Conservation (phyloP, 1,284 basidiomycete genomes). For the Trametes sp. region DNA sequence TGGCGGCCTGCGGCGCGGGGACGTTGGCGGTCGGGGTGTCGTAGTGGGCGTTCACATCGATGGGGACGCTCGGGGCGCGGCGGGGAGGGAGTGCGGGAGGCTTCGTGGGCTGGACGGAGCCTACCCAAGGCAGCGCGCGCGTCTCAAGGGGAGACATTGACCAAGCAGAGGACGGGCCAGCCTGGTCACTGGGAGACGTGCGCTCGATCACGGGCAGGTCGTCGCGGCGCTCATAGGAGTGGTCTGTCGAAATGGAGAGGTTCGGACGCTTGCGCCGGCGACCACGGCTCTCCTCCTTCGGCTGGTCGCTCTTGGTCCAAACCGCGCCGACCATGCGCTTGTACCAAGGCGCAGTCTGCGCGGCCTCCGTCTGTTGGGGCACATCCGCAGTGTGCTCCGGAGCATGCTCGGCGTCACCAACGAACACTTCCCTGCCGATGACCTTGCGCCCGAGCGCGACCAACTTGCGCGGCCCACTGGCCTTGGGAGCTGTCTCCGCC, state of each 20-base stretch:
- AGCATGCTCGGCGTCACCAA: constrained; percentile 38
- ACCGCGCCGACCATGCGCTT: constrained; percentile 40
- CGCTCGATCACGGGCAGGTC: constrained; percentile 45
- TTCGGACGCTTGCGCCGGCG: constrained; percentile 42
- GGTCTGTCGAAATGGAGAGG: constrained; percentile 54
- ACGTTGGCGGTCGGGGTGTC: constrained; percentile 32
- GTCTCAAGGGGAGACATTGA: constrained; percentile 49
- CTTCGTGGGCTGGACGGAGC: constrained; percentile 39
- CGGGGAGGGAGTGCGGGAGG: constrained; percentile 35
- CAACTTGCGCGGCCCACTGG: constrained; percentile 49
- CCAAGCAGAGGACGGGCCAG: constrained; percentile 46
- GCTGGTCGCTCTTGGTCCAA: constrained; percentile 32
- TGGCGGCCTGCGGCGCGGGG: constrained; percentile 33
- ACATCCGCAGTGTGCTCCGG: neutral
- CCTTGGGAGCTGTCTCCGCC: constrained; percentile 30
- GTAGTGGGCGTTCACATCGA: constrained; percentile 28
- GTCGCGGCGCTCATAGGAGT: constrained; percentile 35
- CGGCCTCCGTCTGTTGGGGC: neutral
- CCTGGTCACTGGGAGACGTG: constrained; percentile 30
- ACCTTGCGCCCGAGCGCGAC: constrained; percentile 52
- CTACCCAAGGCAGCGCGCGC: constrained; percentile 47
- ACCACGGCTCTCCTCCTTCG: constrained; percentile 1
- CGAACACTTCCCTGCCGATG: constrained; percentile 41
- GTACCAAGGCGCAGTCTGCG: constrained; percentile 23
- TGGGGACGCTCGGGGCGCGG: constrained; percentile 43